These are phyloP conservation scores for Pseudogymnoascus sp. DNA, from an alignment of 2,329 filamentous ascomycete genomes.

Conservation along the genomic window DNA sequence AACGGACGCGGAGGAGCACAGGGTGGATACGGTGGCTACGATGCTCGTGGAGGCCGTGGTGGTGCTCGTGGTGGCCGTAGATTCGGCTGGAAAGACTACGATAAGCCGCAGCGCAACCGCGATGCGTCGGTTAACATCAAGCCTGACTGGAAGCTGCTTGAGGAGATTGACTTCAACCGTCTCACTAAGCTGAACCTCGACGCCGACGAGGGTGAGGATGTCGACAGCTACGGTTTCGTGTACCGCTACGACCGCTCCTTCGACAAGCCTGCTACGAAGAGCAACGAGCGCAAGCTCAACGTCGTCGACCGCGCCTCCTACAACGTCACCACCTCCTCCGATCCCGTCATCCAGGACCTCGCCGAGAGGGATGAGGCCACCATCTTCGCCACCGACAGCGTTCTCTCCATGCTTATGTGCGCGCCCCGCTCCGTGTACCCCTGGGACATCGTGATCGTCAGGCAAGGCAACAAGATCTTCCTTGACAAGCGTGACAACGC, in stretches of 20 bases:
- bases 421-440: slow-evolving; percentile 93
- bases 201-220: slow-evolving; percentile 86
- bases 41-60: slow-evolving; percentile 61
- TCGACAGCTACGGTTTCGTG: slow-evolving; percentile 93
- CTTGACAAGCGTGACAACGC: slow-evolving; percentile 97
- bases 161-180: slow-evolving; percentile 98
- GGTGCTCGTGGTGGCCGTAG: slow-evolving; percentile 71
- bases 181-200: slow-evolving; percentile 94
- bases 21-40: slow-evolving; percentile 59
- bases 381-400: slow-evolving; percentile 94
- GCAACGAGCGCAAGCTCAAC: slow-evolving; percentile 76
- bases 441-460: slow-evolving; percentile 93
- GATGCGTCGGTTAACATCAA: slow-evolving; percentile 96
- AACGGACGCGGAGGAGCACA: slow-evolving; percentile 59
- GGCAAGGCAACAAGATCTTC: slow-evolving; percentile 94
- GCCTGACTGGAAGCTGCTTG: slow-evolving; percentile 87
- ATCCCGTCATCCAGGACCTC: slow-evolving; percentile 94
- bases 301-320: slow-evolving; percentile 91
- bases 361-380: slow-evolving; percentile 93
- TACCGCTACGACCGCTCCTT: slow-evolving; percentile 96
- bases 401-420: slow-evolving; percentile 99
- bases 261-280: slow-evolving; percentile 90
- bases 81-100: slow-evolving; percentile 98
- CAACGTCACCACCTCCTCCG: slow-evolving; percentile 94
- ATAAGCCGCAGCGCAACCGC: slow-evolving; percentile 93